A percentile compares a stretch with the other conserved stretches of the same genome.
phyloP scores from a whole-genome alignment of 345 rosid species.

The Pseudoturritis turrita region DNA sequence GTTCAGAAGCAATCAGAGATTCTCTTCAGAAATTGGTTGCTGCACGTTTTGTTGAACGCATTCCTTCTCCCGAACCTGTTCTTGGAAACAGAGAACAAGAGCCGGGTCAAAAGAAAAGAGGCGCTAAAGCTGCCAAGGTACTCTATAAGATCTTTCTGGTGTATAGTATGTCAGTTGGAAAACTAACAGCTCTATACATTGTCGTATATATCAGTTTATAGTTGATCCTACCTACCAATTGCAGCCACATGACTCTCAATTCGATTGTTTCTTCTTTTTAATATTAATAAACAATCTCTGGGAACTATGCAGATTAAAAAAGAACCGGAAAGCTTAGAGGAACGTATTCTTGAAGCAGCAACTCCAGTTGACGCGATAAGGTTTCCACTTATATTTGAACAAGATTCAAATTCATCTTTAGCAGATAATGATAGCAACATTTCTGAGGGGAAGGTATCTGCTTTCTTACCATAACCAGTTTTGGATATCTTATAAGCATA shows the following conservation, averaged over 20 bases:
- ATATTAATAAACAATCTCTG: not conserved
- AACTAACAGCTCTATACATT: not conserved
- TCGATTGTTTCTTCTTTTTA: not conserved
- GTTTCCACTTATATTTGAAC: conserved; percentile 40
- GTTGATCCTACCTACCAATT: not conserved
- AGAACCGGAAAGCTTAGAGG: conserved; percentile 48
- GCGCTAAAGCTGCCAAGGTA: conserved; percentile 71
- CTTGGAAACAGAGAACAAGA: conserved; percentile 51
- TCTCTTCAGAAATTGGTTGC: conserved; percentile 47
- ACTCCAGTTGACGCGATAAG: conserved; percentile 62
- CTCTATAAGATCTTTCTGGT: conserved; percentile 2
- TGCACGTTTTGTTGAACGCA: conserved; percentile 69
- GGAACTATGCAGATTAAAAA: conserved; percentile 39
- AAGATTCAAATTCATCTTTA: conserved; percentile 31
- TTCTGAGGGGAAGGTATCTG: conserved; percentile 65
- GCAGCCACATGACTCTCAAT: not conserved
- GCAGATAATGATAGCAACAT: conserved; percentile 29
- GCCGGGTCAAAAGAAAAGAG: conserved; percentile 44
- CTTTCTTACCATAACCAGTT: not conserved
- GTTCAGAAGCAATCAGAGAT: conserved; percentile 41
- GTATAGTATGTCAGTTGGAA: not conserved
- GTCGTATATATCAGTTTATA: not conserved
- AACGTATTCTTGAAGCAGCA: conserved; percentile 67
- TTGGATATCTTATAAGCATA: not conserved
- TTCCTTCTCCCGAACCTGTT: conserved; percentile 74